A percentile compares a stretch with the other conserved stretches of the same genome.
Evolutionary conservation across 495 filamentous ascomycete species (phyloP).

Genomic region (Pyronema domesticum): DNA sequence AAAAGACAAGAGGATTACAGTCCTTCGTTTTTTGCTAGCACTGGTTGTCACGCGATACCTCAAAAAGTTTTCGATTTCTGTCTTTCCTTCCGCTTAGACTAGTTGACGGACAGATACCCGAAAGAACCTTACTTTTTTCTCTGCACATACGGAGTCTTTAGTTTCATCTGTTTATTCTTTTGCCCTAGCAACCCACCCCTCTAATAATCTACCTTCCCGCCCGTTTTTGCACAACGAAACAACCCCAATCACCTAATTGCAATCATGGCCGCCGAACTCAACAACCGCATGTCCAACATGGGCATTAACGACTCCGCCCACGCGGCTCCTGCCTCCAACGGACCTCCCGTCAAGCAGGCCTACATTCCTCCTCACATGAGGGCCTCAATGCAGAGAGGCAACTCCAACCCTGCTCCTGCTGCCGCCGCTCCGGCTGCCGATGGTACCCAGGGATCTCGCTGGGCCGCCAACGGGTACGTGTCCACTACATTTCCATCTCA

Average conservation of each 20-base stretch:
- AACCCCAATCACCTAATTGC: conserved; percentile 1
- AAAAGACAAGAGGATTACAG: conserved; percentile 30
- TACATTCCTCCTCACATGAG: conserved; percentile 97
- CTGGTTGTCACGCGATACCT: conserved; percentile 13
- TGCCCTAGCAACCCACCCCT: conserved; percentile 2
- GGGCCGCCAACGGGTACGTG: conserved; percentile 29
- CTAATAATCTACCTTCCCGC: conserved; percentile 3
- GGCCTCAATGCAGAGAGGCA: conserved; percentile 24
- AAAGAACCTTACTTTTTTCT: conserved; percentile 9
- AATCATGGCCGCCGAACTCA: conserved; percentile 89
- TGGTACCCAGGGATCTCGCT: conserved; percentile 21
- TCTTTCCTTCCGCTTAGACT: conserved; percentile 27
- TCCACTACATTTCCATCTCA: background rate
- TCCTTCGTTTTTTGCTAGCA: conserved; percentile 26
- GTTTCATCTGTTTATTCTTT: background rate
- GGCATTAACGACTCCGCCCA: conserved; percentile 23
- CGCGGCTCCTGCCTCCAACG: conserved; percentile 48
- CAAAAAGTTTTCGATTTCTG: conserved; percentile 23
- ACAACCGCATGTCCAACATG: conserved; percentile 35
- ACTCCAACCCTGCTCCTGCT: conserved; percentile 25
- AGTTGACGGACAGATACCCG: background rate
- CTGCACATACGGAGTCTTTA: conserved; percentile 1
- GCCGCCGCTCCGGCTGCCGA: conserved; percentile 24
- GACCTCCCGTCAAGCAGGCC: conserved; percentile 46
- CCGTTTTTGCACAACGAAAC: conserved; percentile 2